Percentiles rank a stretch among this genome's conserved stretches.
phyloP scores from a whole-genome alignment of 306 rosid genomes.

The Corylus avellana region DNA sequence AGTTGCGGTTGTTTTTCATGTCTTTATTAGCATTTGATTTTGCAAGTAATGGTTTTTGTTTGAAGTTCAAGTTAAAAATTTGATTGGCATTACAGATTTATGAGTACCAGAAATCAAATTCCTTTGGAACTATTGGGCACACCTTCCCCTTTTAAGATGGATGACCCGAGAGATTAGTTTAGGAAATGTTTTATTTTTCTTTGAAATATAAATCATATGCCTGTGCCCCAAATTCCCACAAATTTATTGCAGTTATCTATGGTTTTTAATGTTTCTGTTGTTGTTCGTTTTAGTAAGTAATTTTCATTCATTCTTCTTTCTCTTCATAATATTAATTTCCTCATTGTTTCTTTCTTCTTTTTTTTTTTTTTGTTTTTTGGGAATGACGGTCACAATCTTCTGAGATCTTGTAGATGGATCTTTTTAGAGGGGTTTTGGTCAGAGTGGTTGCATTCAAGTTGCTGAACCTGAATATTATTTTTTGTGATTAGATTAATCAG shows the following conservation, averaged over 20 bases:
- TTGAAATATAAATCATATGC: not conserved
- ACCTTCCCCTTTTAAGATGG: not conserved
- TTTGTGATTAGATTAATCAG: conserved; percentile 43
- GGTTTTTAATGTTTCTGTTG: not conserved
- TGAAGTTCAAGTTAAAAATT: not conserved
- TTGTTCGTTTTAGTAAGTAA: not conserved
- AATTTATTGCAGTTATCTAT: not conserved
- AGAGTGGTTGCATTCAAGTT: conserved; percentile 41
- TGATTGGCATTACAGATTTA: not conserved
- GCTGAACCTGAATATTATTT: conserved; percentile 40
- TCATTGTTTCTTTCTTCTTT: conserved; percentile 27
- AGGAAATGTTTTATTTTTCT: not conserved
- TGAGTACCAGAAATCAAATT: not conserved
- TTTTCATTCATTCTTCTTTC: not conserved
- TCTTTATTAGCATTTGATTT: not conserved
- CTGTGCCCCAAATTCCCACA: not conserved
- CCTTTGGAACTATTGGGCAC: not conserved
- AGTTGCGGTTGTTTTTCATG: not conserved
- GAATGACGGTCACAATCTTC: conserved; percentile 51
- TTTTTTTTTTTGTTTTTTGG: conserved; percentile 34
- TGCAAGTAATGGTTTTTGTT: not conserved
- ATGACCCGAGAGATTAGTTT: not conserved
- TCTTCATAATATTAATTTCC: conserved; percentile 30
- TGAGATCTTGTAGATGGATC: conserved; percentile 48
- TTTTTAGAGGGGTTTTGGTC: conserved; percentile 42